phyloP scores from a whole-genome alignment of 2,329 filamentous ascomycete genomes.

The Ilyonectria sp. region DNA sequence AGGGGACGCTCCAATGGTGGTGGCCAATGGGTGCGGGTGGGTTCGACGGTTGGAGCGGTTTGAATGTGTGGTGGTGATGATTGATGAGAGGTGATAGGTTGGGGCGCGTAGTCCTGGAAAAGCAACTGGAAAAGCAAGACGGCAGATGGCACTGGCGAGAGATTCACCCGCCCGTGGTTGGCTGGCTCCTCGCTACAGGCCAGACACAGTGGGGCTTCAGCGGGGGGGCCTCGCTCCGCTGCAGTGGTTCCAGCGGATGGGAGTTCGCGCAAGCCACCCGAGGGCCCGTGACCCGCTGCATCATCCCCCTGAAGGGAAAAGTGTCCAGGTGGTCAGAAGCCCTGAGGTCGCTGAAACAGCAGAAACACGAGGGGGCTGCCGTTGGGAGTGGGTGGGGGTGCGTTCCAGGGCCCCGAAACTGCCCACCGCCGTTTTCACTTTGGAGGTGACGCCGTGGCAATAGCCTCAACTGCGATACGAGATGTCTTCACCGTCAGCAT shows the following conservation, averaged over 20 bases:
- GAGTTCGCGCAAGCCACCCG: slow-evolving; percentile 18
- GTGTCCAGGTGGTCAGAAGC: slow-evolving; percentile 3
- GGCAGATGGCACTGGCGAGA: slow-evolving; percentile 3
- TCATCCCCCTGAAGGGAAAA: slow-evolving; percentile 14
- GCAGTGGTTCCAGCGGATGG: neutral
- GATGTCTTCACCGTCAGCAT: no score
- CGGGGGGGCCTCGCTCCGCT: neutral
- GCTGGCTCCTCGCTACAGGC: slow-evolving; percentile 1
- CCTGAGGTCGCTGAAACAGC: slow-evolving; percentile 9
- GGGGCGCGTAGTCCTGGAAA: neutral
- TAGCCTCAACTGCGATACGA: no score
- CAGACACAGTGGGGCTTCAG: neutral
- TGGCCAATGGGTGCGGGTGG: slow-evolving; percentile 21
- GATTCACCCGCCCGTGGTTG: slow-evolving; percentile 13
- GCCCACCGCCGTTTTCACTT: neutral
- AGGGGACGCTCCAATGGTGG: slow-evolving; percentile 10
- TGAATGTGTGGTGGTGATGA: slow-evolving; percentile 1
- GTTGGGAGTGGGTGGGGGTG: neutral
- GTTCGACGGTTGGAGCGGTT: slow-evolving; percentile 2
- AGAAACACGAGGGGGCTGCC: neutral
- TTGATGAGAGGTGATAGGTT: slow-evolving; percentile 20
- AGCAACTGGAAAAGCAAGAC: neutral
- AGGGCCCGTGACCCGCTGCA: slow-evolving; percentile 24
- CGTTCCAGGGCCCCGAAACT: neutral
- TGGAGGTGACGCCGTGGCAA: no score